These are phyloP conservation scores for Trametes cingulata DNA, from an alignment of 768 basidiomycete genomes.

Conservation along the genomic window DNA sequence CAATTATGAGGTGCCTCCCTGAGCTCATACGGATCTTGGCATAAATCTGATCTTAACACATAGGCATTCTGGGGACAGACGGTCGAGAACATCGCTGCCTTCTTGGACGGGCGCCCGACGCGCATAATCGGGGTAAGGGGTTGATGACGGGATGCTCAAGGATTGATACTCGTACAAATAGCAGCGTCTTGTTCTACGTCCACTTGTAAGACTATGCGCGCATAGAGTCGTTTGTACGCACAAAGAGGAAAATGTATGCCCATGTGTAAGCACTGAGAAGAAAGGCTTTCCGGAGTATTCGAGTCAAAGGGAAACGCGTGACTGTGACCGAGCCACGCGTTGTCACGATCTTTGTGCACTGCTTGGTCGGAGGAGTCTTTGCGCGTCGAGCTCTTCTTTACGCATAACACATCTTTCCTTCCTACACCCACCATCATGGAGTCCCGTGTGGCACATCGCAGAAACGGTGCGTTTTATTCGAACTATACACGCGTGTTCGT, in stretches of 20 bases:
- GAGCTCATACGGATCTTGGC: too few species aligned
- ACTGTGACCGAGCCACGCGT: constrained; percentile 25
- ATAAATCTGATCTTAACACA: not conserved
- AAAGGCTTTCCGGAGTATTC: constrained; percentile 10
- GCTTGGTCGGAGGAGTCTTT: constrained; percentile 21
- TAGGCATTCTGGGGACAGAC: constrained; percentile 54
- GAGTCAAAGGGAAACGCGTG: constrained; percentile 18
- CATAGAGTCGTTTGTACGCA: too few species aligned
- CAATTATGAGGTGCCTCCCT: constrained; percentile 45
- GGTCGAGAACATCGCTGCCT: constrained; percentile 58
- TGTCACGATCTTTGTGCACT: constrained; percentile 23
- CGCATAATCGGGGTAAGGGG: constrained; percentile 23
- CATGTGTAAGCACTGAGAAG: not conserved
- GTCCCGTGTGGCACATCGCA: constrained; percentile 74
- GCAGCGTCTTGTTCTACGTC: not conserved
- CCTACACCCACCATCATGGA: constrained; percentile 33
- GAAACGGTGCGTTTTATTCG: constrained; percentile 53
- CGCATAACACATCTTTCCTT: constrained; percentile 22
- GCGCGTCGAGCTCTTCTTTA: constrained; percentile 26
- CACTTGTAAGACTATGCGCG: too few species aligned
- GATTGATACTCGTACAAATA: not conserved
- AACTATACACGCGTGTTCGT: not conserved
- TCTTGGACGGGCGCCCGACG: constrained; percentile 46
- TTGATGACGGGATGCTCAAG: not conserved
- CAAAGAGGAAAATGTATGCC: not conserved